phyloP scores from a whole-genome alignment of 768 basidiomycete genomes.

The Cantharellus cinnabarinus region DNA sequence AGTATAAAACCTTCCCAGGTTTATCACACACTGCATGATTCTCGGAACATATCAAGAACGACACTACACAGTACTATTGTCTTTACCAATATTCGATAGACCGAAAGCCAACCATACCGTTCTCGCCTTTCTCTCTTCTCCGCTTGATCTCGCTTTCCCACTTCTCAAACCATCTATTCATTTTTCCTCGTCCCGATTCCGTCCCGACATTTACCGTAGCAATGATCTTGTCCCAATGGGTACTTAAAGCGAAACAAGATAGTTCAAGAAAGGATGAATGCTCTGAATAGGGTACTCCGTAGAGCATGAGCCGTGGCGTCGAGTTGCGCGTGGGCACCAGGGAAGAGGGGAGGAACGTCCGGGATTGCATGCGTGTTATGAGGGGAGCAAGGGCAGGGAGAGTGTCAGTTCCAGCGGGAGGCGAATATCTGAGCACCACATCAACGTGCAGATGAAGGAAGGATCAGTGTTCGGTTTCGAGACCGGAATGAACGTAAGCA shows the following conservation, averaged over 20 bases:
- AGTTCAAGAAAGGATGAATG: slow-evolving; percentile 92
- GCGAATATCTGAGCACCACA: slow-evolving; percentile 31
- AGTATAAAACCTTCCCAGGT: too few species aligned
- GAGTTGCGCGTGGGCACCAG: slow-evolving; percentile 54
- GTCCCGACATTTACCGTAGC: slow-evolving; percentile 84
- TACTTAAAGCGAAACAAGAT: slow-evolving; percentile 82
- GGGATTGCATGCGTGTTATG: slow-evolving; percentile 43
- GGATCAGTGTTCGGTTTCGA: not conserved
- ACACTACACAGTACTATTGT: too few species aligned
- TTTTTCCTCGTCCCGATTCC: slow-evolving; percentile 54
- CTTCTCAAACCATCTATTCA: slow-evolving; percentile 71
- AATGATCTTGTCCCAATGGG: slow-evolving; percentile 75
- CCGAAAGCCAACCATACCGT: slow-evolving; percentile 19
- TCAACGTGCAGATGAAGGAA: not conserved
- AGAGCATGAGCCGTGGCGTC: slow-evolving; percentile 45
- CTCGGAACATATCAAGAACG: too few species aligned
- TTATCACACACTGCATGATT: too few species aligned
- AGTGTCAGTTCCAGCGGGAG: slow-evolving; percentile 40
- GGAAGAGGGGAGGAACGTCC: slow-evolving; percentile 47
- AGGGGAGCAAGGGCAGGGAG: slow-evolving; percentile 46
- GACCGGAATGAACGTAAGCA: slow-evolving; percentile 8
- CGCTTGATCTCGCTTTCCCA: slow-evolving; percentile 72
- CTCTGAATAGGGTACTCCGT: slow-evolving; percentile 69
- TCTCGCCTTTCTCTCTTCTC: slow-evolving; percentile 17
- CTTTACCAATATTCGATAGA: slow-evolving; percentile 28